A percentile compares a stretch with the other conserved stretches of the same genome.
Conservation (phyloP, 768 basidiomycete species). For the Termitomyces sp. region DNA sequence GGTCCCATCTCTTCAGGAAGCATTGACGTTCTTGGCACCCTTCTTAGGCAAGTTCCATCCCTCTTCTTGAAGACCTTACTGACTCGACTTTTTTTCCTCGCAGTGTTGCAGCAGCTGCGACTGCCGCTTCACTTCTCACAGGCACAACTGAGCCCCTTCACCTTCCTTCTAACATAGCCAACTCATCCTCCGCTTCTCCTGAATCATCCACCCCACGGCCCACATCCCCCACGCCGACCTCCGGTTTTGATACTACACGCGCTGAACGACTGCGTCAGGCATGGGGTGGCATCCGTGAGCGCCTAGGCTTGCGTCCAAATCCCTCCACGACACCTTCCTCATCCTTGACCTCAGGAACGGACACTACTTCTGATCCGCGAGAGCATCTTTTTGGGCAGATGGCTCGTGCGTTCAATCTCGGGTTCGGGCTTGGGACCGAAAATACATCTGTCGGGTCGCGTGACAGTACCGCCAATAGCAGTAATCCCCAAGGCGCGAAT, state of each 20-base stretch:
- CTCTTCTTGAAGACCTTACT: background rate
- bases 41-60: slow-evolving; percentile 54
- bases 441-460: slow-evolving; percentile 7
- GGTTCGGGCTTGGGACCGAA: slow-evolving; percentile 43
- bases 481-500: background rate
- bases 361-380: slow-evolving; percentile 37
- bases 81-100: background rate
- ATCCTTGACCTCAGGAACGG: slow-evolving; percentile 1
- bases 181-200: background rate
- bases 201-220: slow-evolving; percentile 12
- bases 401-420: slow-evolving; percentile 74
- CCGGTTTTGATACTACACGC: slow-evolving; percentile 24
- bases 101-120: slow-evolving; percentile 89
- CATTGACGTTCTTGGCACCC: slow-evolving; percentile 78
- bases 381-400: slow-evolving; percentile 76
- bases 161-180: slow-evolving; percentile 25
- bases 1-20: slow-evolving; percentile 60
- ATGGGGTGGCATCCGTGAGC: slow-evolving; percentile 65
- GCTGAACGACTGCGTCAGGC: slow-evolving; percentile 54
- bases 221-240: slow-evolving; percentile 41
- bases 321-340: slow-evolving; percentile 9
- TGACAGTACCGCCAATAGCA: background rate
- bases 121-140: slow-evolving; percentile 77
- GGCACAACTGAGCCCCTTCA: slow-evolving; percentile 65
- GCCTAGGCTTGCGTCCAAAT: slow-evolving; percentile 46